Percentiles rank a stretch among this genome's conserved stretches.
Evolutionary conservation across 106 monocot genomes (phyloP).

Genomic region (Acanthochlamys bracteata): DNA sequence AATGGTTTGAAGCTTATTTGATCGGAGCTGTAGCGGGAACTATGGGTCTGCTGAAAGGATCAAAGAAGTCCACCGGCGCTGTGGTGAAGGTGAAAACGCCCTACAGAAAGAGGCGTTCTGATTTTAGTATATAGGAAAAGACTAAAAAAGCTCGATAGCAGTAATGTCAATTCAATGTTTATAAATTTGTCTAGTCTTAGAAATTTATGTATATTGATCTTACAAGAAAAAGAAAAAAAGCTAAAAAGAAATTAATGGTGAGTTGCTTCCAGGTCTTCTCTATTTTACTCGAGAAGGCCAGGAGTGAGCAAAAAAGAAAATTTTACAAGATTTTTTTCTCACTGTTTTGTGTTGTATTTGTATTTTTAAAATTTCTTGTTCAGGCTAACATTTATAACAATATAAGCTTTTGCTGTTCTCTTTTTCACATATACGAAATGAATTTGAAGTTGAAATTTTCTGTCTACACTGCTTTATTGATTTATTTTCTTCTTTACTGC

Average conservation of each 20-base stretch:
- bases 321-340: neutral
- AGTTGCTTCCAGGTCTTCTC: neutral
- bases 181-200: neutral
- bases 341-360: neutral
- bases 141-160: neutral
- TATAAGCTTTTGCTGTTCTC: too few relatives aligned
- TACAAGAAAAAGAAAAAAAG: too few relatives aligned
- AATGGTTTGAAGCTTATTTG: constrained; percentile 9
- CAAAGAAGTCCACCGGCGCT: constrained; percentile 29
- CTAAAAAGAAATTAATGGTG: too few relatives aligned
- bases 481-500: too few relatives aligned
- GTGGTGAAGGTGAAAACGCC: constrained; percentile 35
- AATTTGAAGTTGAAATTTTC: too few relatives aligned
- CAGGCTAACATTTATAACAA: neutral
- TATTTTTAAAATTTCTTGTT: neutral
- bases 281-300: neutral
- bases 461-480: too few relatives aligned
- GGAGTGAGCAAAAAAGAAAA: neutral
- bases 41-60: constrained; percentile 32
- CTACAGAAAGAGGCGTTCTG: constrained; percentile 25
- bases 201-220: neutral
- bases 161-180: neutral
- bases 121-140: neutral
- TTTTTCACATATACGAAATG: too few relatives aligned
- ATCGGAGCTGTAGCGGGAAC: constrained; percentile 37